Percentiles rank a stretch among this genome's conserved stretches.
These are phyloP conservation scores for Globisporangium apiculatum DNA, from an alignment of 352 stramenopile species.

Conservation along the genomic window DNA sequence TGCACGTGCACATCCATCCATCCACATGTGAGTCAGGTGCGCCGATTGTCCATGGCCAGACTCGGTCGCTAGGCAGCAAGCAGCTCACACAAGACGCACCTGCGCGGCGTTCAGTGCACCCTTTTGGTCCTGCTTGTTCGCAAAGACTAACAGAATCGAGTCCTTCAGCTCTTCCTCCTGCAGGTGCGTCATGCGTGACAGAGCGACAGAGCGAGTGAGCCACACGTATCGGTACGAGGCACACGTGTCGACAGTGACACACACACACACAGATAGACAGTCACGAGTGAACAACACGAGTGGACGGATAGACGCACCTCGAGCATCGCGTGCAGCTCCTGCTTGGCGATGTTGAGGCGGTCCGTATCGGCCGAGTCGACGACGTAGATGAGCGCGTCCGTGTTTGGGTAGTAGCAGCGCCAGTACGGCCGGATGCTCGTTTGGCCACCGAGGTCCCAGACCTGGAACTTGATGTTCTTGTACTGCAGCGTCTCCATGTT, in stretches of 20 bases:
- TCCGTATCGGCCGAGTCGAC: slow-evolving; percentile 96
- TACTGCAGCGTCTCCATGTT: slow-evolving; percentile 92
- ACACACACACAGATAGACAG: not conserved
- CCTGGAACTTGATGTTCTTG: slow-evolving; percentile 96
- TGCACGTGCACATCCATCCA: slow-evolving; percentile 18
- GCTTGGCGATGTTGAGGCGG: slow-evolving; percentile 95
- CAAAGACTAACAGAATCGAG: slow-evolving; percentile 98
- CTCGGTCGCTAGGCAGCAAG: no score
- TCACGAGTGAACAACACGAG: not conserved
- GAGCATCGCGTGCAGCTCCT: slow-evolving; percentile 97
- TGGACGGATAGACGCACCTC: slow-evolving; percentile 44
- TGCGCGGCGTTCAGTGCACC: slow-evolving; percentile 87
- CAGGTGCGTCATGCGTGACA: slow-evolving; percentile 1
- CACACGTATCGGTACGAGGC: not conserved
- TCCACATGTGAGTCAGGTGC: no score
- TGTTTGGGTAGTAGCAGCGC: slow-evolving; percentile 99
- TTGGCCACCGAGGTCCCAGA: slow-evolving; percentile 99
- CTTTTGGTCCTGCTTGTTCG: slow-evolving; percentile 99
- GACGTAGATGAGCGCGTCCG: slow-evolving; percentile 96
- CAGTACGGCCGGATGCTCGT: slow-evolving; percentile 99
- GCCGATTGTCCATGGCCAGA: no score
- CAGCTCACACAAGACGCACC: slow-evolving; percentile 24
- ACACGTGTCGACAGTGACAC: not conserved
- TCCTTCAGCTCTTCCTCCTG: slow-evolving; percentile 98
- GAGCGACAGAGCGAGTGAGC: not conserved